Evolutionary conservation across 352 stramenopile species (phyloP).

Genomic region (Phytopythium kandeliae): DNA sequence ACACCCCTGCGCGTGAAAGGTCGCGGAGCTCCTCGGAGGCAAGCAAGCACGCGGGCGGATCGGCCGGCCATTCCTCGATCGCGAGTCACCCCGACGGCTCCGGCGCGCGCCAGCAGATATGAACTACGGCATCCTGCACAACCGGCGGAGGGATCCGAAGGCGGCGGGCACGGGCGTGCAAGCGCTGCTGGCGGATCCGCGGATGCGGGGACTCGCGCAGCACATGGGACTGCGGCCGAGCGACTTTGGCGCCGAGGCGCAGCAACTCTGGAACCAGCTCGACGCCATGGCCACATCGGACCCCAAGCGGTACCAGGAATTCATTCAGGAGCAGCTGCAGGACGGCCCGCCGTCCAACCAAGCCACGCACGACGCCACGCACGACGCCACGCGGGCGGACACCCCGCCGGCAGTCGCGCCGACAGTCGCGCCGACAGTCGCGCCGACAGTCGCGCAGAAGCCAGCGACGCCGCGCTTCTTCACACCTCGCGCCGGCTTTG

Average conservation of each 20-base stretch:
- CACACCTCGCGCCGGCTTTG: conserved; percentile 59
- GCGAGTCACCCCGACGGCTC: no score
- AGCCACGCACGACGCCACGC: background rate
- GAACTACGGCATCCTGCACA: conserved; percentile 87
- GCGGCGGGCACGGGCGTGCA: conserved; percentile 15
- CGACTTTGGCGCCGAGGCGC: conserved; percentile 61
- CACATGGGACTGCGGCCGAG: conserved; percentile 73
- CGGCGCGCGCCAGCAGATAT: conserved; percentile 32
- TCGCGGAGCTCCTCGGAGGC: background rate
- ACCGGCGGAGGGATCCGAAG: conserved; percentile 36
- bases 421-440: no score
- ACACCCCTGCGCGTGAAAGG: no score
- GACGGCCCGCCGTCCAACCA: conserved; percentile 32
- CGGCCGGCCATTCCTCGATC: background rate
- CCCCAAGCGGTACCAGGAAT: conserved; percentile 62
- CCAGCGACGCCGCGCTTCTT: conserved; percentile 36
- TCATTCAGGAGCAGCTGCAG: conserved; percentile 79
- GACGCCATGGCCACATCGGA: conserved; percentile 68
- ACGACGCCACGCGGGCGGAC: no score
- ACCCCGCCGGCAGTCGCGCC: no score
- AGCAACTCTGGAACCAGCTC: conserved; percentile 67
- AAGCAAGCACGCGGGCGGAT: background rate
- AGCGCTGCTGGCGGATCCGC: conserved; percentile 42
- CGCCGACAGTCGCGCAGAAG: conserved; percentile 3
- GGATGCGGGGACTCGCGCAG: conserved; percentile 75